Evolutionary conservation across 352 stramenopile species (phyloP), one percentile per base, ranked within the genome.

Genomic region (Globisporangium paroecandrum): DNA sequence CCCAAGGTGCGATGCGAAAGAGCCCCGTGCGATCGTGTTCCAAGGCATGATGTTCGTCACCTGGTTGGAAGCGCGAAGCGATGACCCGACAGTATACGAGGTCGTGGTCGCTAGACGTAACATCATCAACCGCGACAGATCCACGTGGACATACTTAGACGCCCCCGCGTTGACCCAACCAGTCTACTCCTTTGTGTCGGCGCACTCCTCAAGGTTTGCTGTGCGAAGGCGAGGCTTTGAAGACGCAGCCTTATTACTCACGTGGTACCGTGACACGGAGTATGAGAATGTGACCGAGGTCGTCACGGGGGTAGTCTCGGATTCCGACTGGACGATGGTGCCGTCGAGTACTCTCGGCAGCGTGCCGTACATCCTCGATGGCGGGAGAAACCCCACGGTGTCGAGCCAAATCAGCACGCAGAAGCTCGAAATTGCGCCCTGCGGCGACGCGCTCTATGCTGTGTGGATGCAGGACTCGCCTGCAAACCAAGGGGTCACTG

Each of bases 11-110:
- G 70, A 90, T 54, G 81, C 85, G 18, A 74, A 72, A 8, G 69
- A 87, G 0, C 82, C 83, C 0, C 62, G 59, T 13, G 71, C 74
- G 0, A 64, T 76, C 1, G 75, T 89, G 12, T 91, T 88, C 68
- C 77, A 79, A 20, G 73, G 76, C 6, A 69, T 70, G 3, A 79
- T 94, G 75, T 94, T 87, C 22, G 57, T 92, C 0, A 71, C 81
- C 0, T 94, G 85, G 85, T 64, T 64, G 0, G 85, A 93, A 53
- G 76, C 77, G 0, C 58, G 10, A 0, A 34, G 12, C 55, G 79
- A 71, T 4, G 79, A 73, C 7, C 65, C 0, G 71, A 77, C 41
- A 2, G 71, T 69, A 6, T 90, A 90, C 49, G 71, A 82, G 25
- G 72, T 92, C 59, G 66, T 89, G 4, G 68, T 91, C 1, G 75